phyloP scores from a whole-genome alignment of 2,329 filamentous ascomycete species.

The Ramichloridium luteum region DNA sequence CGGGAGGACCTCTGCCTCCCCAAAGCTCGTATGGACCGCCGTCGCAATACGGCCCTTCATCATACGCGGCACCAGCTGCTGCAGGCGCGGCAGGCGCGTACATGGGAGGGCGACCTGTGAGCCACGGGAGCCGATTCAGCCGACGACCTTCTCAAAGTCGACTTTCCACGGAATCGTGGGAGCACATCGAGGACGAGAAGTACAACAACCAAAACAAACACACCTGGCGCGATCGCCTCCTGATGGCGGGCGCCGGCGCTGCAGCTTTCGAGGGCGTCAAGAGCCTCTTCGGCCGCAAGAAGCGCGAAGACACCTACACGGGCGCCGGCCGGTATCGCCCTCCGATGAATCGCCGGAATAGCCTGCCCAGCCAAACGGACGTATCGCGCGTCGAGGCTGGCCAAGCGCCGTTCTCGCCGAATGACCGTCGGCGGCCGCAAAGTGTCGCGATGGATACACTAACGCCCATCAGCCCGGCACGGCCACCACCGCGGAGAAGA shows the following conservation, averaged over 20 bases:
- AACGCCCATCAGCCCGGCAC: slow-evolving; percentile 25
- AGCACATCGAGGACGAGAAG: slow-evolving; percentile 28
- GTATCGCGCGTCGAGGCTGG: slow-evolving; percentile 42
- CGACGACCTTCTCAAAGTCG: slow-evolving; percentile 9
- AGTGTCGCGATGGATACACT: slow-evolving; percentile 10
- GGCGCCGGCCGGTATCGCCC: slow-evolving; percentile 31
- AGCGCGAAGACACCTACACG: slow-evolving; percentile 40
- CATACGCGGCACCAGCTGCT: slow-evolving; percentile 1
- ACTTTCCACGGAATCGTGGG: slow-evolving; percentile 21
- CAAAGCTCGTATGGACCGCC: background rate
- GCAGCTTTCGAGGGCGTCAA: slow-evolving; percentile 26
- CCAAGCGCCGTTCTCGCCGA: slow-evolving; percentile 37
- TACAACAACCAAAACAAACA: slow-evolving; percentile 20
- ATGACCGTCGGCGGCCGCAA: slow-evolving; percentile 11
- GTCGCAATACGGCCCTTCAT: slow-evolving; percentile 1
- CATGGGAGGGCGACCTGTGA: slow-evolving; percentile 5
- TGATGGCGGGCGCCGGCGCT: slow-evolving; percentile 35
- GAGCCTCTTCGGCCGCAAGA: slow-evolving; percentile 47
- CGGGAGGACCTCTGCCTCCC: background rate
- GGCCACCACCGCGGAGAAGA: slow-evolving; percentile 22
- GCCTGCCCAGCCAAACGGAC: slow-evolving; percentile 34
- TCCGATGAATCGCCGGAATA: slow-evolving; percentile 34
- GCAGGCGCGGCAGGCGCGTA: too few species aligned
- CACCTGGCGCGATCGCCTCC: slow-evolving; percentile 35
- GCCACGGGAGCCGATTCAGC: slow-evolving; percentile 6